Base-by-base conservation (phyloP, 2,329 filamentous ascomycete species). In the Boeremia exigua region DNA sequence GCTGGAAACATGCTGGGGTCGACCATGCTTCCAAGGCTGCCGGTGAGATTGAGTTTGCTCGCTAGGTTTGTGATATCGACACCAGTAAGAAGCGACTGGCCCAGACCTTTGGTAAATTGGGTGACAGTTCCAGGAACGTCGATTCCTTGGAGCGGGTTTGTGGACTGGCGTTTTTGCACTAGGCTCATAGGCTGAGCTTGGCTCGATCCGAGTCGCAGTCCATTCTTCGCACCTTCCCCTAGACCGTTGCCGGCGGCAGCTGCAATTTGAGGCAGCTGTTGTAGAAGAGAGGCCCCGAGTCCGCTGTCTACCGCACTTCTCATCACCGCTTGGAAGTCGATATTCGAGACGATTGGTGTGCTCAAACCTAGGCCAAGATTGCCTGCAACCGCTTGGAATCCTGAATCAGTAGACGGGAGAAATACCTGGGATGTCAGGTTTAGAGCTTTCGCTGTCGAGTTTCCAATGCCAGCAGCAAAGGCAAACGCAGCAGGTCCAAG, bases 331-430 rank as follows among this genome's bases (percentile, higher is more conserved):
- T 61, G 56, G 17, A 69, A 45, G 17, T 68, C 56, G 27, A 67
- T 63, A 10, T 59, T 69, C 6, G 61, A 61, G 3, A 62, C 60
- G 17, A 72, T 67, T 2, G 69, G 68, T 11, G 45, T 54, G 1
- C 66, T 56, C 8, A 71, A 25, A 2, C 69, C 69, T 2, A 72
- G 60, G 1, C 69, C 68, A 28, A 72, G 33, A 23, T 71, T 72
- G 1, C 60, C 61, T n/a, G 68, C 67, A 11, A 71, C 54, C 3
- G 44, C 58, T 43, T 61, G 60, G n/a, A 71, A 54, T 28, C 59
- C 60, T 3, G 58, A 55, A 14, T 39, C 55, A 12, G 62, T 61
- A 0, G 59, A 56, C 3, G 69, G 69, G 12, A 33, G 19, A n/a
- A 62, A 63, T 14, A 60, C 47, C 36, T 61, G 15, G 12, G 58